These are phyloP conservation scores for Trichoderma guizhouense DNA, from an alignment of 2,329 filamentous ascomycete species.

Conservation along the genomic window DNA sequence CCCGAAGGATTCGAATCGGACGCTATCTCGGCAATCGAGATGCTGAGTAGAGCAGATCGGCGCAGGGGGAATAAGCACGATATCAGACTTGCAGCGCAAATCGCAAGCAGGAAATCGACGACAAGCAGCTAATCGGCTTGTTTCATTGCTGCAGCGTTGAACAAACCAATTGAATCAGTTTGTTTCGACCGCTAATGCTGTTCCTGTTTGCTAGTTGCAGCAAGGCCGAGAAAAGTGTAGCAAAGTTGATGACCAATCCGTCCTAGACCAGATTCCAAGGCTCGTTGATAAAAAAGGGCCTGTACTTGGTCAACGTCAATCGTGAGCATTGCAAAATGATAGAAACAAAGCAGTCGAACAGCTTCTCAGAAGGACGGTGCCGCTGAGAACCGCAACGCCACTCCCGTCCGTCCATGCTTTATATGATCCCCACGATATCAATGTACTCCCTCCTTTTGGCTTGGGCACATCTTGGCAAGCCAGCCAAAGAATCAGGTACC, in stretches of 20 bases:
- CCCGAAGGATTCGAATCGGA: not conserved
- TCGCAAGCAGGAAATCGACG: not conserved
- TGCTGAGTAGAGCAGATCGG: not conserved
- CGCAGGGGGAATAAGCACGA: not conserved
- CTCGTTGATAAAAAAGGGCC: not conserved
- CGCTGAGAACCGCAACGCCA: not conserved
- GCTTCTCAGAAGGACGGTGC: not conserved
- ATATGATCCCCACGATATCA: not conserved
- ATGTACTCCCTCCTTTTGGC: not conserved
- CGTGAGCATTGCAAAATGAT: not conserved
- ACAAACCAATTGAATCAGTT: not conserved
- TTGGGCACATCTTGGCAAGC: not conserved
- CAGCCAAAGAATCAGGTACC: not conserved
- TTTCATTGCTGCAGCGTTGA: not conserved
- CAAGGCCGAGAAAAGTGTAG: not conserved
- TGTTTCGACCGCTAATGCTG: not conserved
- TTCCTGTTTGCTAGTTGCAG: not conserved
- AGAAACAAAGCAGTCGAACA: not conserved
- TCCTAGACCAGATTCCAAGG: not conserved
- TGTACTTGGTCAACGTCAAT: not conserved
- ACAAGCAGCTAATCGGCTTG: not conserved
- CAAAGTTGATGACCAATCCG: not conserved
- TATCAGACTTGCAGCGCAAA: not conserved
- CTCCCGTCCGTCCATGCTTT: not conserved
- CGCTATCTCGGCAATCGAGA: not conserved